Evolutionary conservation across 169 alveolate species (phyloP), one percentile per base, ranked within the genome.

Genomic region (Cryptosporidium canis): DNA sequence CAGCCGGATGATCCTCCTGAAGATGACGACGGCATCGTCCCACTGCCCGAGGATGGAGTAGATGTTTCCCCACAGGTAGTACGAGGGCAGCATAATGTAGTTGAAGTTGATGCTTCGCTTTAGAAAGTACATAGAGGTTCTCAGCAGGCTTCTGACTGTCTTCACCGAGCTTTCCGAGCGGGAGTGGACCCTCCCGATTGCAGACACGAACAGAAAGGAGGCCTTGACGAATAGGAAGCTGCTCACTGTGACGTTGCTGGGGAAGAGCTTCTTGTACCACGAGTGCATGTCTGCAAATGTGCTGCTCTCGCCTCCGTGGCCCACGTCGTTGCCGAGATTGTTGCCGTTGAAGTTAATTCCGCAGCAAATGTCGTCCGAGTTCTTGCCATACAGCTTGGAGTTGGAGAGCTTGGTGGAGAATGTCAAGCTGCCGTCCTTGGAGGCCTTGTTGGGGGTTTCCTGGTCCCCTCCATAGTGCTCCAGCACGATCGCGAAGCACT

Each of bases 21-120:
- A 55, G 35, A 71, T 71, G 12, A 55, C 85, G 14, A 71, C 47
- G n/a, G 85, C 85, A 33, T 71, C 85, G 41, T 71, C 85, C 85
- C 85, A 71, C 24, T 71, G 85, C 11, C 85, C 85, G 3, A 71
- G 67, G 24, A 55, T 48, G 12, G 85, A 31, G 12, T 71, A 71
- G 21, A 71, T 71, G 37, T 71, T 71, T 24, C 68, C 85, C 85
- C 85, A 71, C 4, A 71, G 67, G 43, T 71, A 71, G 55, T 71
- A 71, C 44, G 85, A 48, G 24, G 85, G 85, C 12, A 71, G 41
- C 67, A 71, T 48, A 9, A 71, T 39, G 11, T 51, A 71, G 41
- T 71, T 71, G 16, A 71, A 71, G 44, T 71, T 48, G 41, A 71
- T 71, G 33, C 85, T 71, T 71, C 85, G 18, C 14, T 71, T 71